These are phyloP conservation scores for Citrullus amarus DNA, from an alignment of 306 rosid genomes.

Conservation along the genomic window DNA sequence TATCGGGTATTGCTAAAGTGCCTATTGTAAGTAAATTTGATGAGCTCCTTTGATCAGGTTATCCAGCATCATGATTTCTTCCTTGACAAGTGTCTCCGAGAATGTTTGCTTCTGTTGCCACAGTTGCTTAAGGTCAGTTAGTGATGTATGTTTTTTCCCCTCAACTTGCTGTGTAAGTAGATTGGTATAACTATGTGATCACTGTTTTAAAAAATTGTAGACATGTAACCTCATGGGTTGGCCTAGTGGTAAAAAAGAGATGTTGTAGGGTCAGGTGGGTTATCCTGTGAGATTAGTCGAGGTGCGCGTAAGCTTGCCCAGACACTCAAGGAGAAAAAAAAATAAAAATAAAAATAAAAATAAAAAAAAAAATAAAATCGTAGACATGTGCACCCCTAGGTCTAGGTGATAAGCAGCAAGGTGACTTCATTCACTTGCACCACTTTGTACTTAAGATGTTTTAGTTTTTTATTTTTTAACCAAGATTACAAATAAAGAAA, in stretches of 20 bases:
- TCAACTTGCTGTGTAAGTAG: not conserved
- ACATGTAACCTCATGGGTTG: not conserved
- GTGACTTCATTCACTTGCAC: not conserved
- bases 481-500: not conserved
- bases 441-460: not conserved
- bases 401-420: not conserved
- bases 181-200: not conserved
- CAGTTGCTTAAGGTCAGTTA: constrained; percentile 78
- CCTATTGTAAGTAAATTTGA: constrained; percentile 12
- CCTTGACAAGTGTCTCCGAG: constrained; percentile 88
- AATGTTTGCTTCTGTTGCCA: constrained; percentile 88
- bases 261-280: too few relatives aligned
- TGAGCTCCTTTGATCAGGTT: constrained; percentile 51
- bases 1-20: not conserved
- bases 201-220: not conserved
- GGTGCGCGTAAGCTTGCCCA: too few relatives aligned
- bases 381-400: not conserved
- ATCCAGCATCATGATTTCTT: constrained; percentile 88
- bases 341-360: not conserved
- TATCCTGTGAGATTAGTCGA: too few relatives aligned
- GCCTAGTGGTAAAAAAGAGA: too few relatives aligned
- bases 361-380: not conserved
- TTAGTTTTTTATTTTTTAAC: too few relatives aligned
- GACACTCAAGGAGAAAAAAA: too few relatives aligned
- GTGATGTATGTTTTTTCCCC: not conserved